Evolutionary conservation across 805 yeast genomes (phyloP).

Genomic region (Cephaloascus albidus): DNA sequence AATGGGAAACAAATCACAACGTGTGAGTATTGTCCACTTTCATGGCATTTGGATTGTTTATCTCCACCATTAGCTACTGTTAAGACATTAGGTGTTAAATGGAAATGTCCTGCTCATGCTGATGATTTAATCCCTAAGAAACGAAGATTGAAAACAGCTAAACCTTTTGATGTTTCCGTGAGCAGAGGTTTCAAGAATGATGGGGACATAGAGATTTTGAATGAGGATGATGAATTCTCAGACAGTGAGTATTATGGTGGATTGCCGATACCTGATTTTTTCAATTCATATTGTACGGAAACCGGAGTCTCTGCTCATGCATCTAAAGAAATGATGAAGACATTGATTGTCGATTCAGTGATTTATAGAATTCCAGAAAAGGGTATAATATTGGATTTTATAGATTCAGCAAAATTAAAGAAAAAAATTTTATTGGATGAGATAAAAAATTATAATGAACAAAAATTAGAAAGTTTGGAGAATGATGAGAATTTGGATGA

Average conservation of each 20-base stretch:
- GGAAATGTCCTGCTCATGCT: constrained; percentile 90
- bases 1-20: constrained; percentile 43
- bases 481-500: constrained; percentile 16
- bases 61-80: constrained; percentile 65
- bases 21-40: constrained; percentile 76
- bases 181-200: constrained; percentile 41
- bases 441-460: constrained; percentile 9
- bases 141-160: constrained; percentile 43
- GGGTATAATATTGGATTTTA: constrained; percentile 61
- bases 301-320: constrained; percentile 22
- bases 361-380: constrained; percentile 61
- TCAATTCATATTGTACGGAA: constrained; percentile 19
- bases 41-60: constrained; percentile 88
- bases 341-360: constrained; percentile 24
- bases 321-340: constrained; percentile 11
- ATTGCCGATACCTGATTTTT: constrained; percentile 24
- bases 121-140: constrained; percentile 34
- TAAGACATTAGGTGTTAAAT: constrained; percentile 66
- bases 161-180: constrained; percentile 44
- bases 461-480: constrained; percentile 8
- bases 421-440: constrained; percentile 18
- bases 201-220: constrained; percentile 51
- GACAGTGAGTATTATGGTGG: no score
- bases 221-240: constrained; percentile 11
- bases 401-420: constrained; percentile 36